Base-by-base conservation (phyloP, 1,139 yeast species). In the Diutina mesorugosa region DNA sequence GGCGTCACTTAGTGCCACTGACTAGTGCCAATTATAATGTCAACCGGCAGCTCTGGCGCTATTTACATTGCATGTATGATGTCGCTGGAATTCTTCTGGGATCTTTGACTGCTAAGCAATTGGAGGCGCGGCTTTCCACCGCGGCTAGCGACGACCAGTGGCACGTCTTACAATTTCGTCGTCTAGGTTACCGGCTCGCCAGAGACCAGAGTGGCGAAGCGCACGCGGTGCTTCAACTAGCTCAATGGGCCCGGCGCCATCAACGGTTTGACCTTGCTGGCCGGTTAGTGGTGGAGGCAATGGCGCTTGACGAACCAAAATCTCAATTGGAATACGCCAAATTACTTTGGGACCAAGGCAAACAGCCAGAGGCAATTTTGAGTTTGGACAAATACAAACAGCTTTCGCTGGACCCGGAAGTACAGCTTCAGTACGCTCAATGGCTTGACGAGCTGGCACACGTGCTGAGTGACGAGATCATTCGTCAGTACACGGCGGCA, bases 371-470 rank as follows among this genome's bases (percentile, higher is more conserved):
- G 62, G 99, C 99, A 0, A 77, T 93, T 50, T 83, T 86, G 56
- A 77, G 83, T 9, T 72, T 91, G 55, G 32, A 18, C 5, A 45
- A 41, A 9, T 28, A 41, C n/a, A 29, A 18, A 21, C 61, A 69
- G 81, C 57, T 61, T 70, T 12, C 70, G 64, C 8, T 59, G 61
- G 28, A 57, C 58, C 16, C 64, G 64, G 58, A 61, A 60, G 47
- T 50, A 1, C 57, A 89, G 56, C 71, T 93, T 52, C 84, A 86
- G 58, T 89, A 89, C 65, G 90, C 97, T 0, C 81, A 83, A 59
- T 95, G 99, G 99, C 72, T 90, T 21, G 97, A 90, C 65, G 77
- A 77, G 55, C 88, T 97, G 0, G 93, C 90, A 56, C 95, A 90
- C 66, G 85, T 93, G 45, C 84, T 90, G 9, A 84, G 96, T 6